These are phyloP conservation scores for Chlamydomonas applanata DNA, from an alignment of 139 green algal genomes.

Conservation along the genomic window DNA sequence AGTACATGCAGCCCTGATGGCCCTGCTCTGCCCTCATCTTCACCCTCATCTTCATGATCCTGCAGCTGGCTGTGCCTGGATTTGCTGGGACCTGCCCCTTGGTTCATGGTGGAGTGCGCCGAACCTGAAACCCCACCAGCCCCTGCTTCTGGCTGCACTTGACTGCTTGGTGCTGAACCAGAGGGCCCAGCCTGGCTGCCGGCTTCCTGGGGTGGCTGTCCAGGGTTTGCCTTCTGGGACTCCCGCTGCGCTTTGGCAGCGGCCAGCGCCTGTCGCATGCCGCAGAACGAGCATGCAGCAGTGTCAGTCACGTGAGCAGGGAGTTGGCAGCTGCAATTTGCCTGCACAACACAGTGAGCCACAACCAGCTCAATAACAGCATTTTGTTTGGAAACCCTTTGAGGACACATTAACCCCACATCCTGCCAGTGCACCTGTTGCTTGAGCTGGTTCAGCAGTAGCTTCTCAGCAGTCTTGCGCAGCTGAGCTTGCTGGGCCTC, in stretches of 20 bases:
- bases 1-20: no score
- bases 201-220: background rate
- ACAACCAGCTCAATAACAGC: no score
- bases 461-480: slow-evolving; percentile 86
- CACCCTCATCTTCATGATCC: no score
- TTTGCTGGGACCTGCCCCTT: no score
- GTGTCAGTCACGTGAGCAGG: background rate
- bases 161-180: slow-evolving; percentile 10
- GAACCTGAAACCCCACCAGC: background rate
- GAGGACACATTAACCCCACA: background rate
- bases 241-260: slow-evolving; percentile 12
- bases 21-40: no score
- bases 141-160: background rate
- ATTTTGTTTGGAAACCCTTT: background rate
- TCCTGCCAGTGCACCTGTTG: slow-evolving; percentile 41
- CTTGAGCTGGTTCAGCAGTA: slow-evolving; percentile 91
- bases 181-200: slow-evolving; percentile 5
- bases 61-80: no score
- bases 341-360: background rate
- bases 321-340: slow-evolving; percentile 3
- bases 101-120: no score
- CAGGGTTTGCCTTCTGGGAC: background rate
- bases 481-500: slow-evolving; percentile 74
- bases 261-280: background rate
- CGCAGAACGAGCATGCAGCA: background rate